Base-by-base conservation (phyloP, 345 rosid species). In the Schrenkiella parvula region DNA sequence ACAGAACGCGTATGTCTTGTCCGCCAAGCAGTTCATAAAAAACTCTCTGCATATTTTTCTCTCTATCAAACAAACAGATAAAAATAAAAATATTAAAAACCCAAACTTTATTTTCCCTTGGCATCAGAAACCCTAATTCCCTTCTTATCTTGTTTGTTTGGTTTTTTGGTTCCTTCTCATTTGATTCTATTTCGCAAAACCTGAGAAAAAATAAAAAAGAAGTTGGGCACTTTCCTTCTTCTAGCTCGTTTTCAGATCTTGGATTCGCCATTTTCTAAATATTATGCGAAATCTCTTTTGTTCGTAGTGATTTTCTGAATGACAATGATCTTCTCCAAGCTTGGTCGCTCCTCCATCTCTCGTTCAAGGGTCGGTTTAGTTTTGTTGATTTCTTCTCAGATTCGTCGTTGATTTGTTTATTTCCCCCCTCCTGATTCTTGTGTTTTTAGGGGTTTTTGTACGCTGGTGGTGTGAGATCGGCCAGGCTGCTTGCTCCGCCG, bases 251-350 rank as follows among this genome's bases (percentile, higher is more conserved):
- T 31, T 41, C 51, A 66, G 72, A 66, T 66, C 78, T 59, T 57
- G 8, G 11, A 57, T 57, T 58, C 47, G 7, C 41, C 11, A 5
- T 23, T 56, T 19, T 12, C 14, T 44, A 55, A 54, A 9, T 73
- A 73, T 66, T 66, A 66, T 66, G 78, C 68, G 55, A 58, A 21
- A 13, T n/a, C 46, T 6, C 23, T 61, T 71, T 48, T 15, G 44
- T 22, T 68, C 44, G 1, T 58, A 4, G 67, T 62, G 41, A 22
- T 25, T 68, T 8, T 11, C 13, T 26, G 1, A 10, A 29, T 38
- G 60, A 68, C 31, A 53, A 75, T 75, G 74, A 75, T 75, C 18
- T 68, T 75, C 74, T 75, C 74, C 7, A 75, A 68, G 74, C 73
- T 68, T 52, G 19, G 64, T 43, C 74, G 74, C 57, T 75, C n/a